Base-by-base conservation (phyloP, 345 rosid genomes). In the Salix brachista region DNA sequence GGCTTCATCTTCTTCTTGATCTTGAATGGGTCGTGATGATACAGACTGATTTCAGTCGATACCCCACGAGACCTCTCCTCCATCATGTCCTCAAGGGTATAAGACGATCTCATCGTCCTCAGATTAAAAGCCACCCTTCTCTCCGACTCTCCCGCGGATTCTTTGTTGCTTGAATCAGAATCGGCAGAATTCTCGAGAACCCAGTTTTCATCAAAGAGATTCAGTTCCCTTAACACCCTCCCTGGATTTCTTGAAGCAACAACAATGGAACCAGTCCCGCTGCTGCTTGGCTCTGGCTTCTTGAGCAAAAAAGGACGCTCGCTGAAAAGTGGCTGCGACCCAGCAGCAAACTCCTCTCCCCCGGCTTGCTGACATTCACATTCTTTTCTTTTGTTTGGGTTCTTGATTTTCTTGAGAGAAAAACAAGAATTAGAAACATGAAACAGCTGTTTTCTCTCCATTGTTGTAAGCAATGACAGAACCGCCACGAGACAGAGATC, bases 1-100 rank as follows among this genome's bases (percentile, higher is more conserved):
- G 23, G 39, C 54, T 14, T 62, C 32, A 71, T 44, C 71, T 52
- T 77, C 71, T 77, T 77, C 71, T 65, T 71, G 48, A 71, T 71
- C 26, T 1, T 62, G 64, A 65, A 36, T 8, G 71, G 75, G 67
- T 70, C 48, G 13, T 18, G 11, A 13, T 34, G 42, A 37, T 25
- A 41, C 36, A 69, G 28, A 23, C 17, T 10, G 0, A 69, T 11
- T 2, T 12, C 14, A 6, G 30, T 69, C 8, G 32, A 69, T 6
- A 41, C 56, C 54, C 18, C 72, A 1, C 19, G 58, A 4, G 19
- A 5, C 5, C 19, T 26, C 18, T 65, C 68, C 68, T 65, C 68
- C 3, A 26, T 3, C n/a, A 65, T 14, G 5, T 65, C 39, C 2
- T 1, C 26, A 4, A n/a, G 26, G 62, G 5, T 56, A 3, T 21